phyloP scores from a whole-genome alignment of 495 filamentous ascomycete species.

The Penicillium angulare region DNA sequence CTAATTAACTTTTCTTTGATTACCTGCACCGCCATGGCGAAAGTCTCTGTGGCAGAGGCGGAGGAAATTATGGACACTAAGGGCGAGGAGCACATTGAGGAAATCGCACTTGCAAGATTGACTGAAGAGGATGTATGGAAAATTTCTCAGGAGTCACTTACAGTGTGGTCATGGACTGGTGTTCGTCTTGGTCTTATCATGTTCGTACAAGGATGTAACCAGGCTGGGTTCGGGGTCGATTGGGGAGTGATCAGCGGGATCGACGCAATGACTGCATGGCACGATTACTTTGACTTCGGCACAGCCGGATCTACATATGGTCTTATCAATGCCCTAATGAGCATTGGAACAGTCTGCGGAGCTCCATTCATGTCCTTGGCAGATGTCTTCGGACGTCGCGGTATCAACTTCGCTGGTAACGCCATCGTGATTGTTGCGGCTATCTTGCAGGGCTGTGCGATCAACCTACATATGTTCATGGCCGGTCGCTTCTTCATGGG shows the following conservation, averaged over 20 bases:
- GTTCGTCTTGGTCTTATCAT: constrained; percentile 36
- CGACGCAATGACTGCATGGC: constrained; percentile 31
- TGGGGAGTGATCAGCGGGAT: constrained; percentile 44
- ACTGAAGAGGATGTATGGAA: constrained; percentile 40
- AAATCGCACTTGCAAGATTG: constrained; percentile 33
- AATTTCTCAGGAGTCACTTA: constrained; percentile 30
- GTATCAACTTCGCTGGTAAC: constrained; percentile 41
- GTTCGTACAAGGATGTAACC: constrained; percentile 41
- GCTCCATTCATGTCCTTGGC: constrained; percentile 36
- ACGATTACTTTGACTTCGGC: constrained; percentile 30
- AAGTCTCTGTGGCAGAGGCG: not conserved
- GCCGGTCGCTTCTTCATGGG: constrained; percentile 42
- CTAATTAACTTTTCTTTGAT: not conserved
- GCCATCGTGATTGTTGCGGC: constrained; percentile 35
- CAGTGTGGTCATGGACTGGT: constrained; percentile 31
- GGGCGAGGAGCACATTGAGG: constrained; percentile 28
- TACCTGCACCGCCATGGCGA: not conserved
- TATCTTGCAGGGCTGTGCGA: constrained; percentile 38
- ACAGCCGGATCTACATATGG: constrained; percentile 30
- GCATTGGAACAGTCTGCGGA: constrained; percentile 36
- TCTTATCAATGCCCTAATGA: constrained; percentile 39
- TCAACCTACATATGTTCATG: constrained; percentile 36
- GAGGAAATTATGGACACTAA: constrained; percentile 14
- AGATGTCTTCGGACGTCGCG: constrained; percentile 40
- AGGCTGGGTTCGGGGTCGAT: constrained; percentile 43